Conservation (phyloP, 805 yeast species). For the Kodamaea sagamina region DNA sequence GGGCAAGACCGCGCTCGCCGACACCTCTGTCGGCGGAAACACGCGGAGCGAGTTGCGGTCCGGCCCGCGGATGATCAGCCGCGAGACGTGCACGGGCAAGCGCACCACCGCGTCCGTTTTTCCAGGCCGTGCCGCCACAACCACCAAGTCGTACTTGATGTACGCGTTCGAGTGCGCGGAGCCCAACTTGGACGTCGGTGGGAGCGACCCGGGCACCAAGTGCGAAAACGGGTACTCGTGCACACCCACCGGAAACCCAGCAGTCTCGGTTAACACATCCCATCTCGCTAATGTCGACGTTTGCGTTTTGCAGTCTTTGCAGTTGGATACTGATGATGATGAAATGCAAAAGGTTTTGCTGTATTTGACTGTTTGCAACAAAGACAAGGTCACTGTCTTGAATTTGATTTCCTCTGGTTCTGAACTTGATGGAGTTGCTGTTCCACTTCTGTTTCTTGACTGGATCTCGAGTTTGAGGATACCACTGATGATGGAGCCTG, state of each 20-base stretch:
- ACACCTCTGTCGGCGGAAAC: slow-evolving; percentile 92
- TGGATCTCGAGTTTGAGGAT: slow-evolving; percentile 52
- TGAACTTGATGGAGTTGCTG: background rate
- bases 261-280: slow-evolving; percentile 70
- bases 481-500: slow-evolving; percentile 88
- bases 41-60: slow-evolving; percentile 86
- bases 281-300: slow-evolving; percentile 75
- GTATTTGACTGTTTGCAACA: slow-evolving; percentile 71
- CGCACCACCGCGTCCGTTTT: slow-evolving; percentile 36
- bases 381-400: slow-evolving; percentile 58
- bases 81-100: slow-evolving; percentile 69
- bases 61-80: slow-evolving; percentile 79
- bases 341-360: slow-evolving; percentile 67
- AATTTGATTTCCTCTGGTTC: slow-evolving; percentile 45
- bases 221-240: slow-evolving; percentile 94
- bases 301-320: slow-evolving; percentile 59
- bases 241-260: slow-evolving; percentile 61
- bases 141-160: slow-evolving; percentile 76
- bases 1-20: slow-evolving; percentile 85
- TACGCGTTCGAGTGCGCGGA: slow-evolving; percentile 46
- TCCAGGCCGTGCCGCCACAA: slow-evolving; percentile 42
- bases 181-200: slow-evolving; percentile 76
- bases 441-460: slow-evolving; percentile 6
- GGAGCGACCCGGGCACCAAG: slow-evolving; percentile 82
- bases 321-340: slow-evolving; percentile 47